Evolutionary conservation across 106 monocot genomes (phyloP), one percentile per base, ranked within the genome.

Genomic region (Dendrobium catenatum): DNA sequence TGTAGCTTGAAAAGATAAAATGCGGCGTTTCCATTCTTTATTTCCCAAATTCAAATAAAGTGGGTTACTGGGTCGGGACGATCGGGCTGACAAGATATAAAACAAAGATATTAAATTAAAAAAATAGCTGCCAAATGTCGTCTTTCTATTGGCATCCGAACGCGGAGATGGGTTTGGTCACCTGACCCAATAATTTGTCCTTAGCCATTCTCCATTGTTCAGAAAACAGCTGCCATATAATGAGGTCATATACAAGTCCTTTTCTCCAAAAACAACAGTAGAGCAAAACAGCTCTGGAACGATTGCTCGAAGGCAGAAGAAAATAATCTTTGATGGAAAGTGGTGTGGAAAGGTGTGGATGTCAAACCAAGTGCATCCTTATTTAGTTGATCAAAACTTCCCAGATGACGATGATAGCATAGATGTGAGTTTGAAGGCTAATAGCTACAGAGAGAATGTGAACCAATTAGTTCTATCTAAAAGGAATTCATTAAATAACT

Each of bases 281-380:
- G 81, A 80, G 24, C 49, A 22, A 61, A 85, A 85, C 54, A 76
- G 55, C 13, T 48, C 75, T 40, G 72, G 79, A 51, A 81, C 81
- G 54, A 83, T 81, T 16, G 64, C 80, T 47, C 83, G 86, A 41
- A 86, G 88, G 80, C 86, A 88, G 85, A 97, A 89, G 81, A 94
- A 90, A 80, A 86, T 93, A 81, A 82, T 84, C 15, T 89, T 97
- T 48, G 90, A 94, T 67, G 97, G 97, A 1, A 90, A 87, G 81
- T 97, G 97, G 97, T 94, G 97, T 73, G 97, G 97, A 17, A 97
- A 92, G 81, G 92, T 92, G 79, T 97, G 97, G 97, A 97, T 97
- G 97, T 84, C 90, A 24, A 94, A 94, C 83, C 94, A 97, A 75
- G 94, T 97, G 10, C 97, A 97, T 84, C 97, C 94, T 22, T 87